Evolutionary conservation across 495 filamentous ascomycete species (phyloP).

Genomic region (Sabuloglossum arenarium): DNA sequence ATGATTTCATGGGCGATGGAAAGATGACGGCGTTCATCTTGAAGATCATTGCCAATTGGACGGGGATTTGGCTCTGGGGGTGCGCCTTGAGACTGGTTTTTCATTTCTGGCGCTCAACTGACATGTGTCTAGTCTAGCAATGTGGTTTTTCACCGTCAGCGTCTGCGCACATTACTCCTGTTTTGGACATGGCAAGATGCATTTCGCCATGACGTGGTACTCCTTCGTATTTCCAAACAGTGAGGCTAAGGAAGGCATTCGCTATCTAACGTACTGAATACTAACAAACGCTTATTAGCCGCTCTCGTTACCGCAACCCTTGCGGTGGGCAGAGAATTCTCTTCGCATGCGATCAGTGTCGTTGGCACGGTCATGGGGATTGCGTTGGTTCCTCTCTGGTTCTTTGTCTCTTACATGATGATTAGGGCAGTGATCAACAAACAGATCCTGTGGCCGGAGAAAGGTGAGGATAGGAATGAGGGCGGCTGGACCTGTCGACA

Average conservation of each 20-base stretch:
- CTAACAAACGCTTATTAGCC: background rate
- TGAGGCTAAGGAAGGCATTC: slow-evolving; percentile 21
- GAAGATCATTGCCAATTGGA: slow-evolving; percentile 33
- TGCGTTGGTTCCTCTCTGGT: slow-evolving; percentile 44
- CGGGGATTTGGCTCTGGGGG: slow-evolving; percentile 69
- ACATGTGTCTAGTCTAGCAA: slow-evolving; percentile 33
- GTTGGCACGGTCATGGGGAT: slow-evolving; percentile 44
- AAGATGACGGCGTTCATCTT: slow-evolving; percentile 30
- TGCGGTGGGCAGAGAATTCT: slow-evolving; percentile 44
- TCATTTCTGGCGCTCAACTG: background rate
- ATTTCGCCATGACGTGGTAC: slow-evolving; percentile 77
- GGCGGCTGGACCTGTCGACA: background rate
- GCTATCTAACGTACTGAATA: background rate
- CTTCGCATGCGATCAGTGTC: slow-evolving; percentile 37
- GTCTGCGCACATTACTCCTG: slow-evolving; percentile 60
- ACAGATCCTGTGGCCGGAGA: slow-evolving; percentile 53
- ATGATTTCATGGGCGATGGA: slow-evolving; percentile 38
- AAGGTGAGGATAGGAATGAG: slow-evolving; percentile 38
- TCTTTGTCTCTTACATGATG: slow-evolving; percentile 51
- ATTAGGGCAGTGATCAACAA: slow-evolving; percentile 38
- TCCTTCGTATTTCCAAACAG: slow-evolving; percentile 81
- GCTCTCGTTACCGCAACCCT: slow-evolving; percentile 41
- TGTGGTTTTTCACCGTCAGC: slow-evolving; percentile 73
- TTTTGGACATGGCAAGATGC: slow-evolving; percentile 35
- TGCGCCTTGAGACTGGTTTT: slow-evolving; percentile 10